A percentile compares a stretch with the other conserved stretches of the same genome.
Conservation (phyloP, 495 filamentous ascomycete species). For the Tricharina praecox region DNA sequence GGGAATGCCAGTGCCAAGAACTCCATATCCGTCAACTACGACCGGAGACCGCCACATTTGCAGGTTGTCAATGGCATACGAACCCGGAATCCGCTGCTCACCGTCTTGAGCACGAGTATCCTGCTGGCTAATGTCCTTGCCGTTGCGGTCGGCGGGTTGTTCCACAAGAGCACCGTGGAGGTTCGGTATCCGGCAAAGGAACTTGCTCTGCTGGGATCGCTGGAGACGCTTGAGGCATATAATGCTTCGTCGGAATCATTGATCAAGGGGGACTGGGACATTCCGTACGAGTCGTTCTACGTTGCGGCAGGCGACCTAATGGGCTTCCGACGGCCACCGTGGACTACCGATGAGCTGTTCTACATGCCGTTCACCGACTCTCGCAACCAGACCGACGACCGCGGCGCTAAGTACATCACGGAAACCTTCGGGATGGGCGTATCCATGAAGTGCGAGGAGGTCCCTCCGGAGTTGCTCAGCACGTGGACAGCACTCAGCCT, state of each 20-base stretch:
- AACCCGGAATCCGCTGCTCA: slow-evolving; percentile 26
- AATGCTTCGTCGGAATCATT: slow-evolving; percentile 1
- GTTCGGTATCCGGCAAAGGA: background rate
- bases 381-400: slow-evolving; percentile 1
- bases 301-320: background rate
- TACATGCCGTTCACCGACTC: background rate
- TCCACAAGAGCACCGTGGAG: slow-evolving; percentile 8
- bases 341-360: slow-evolving; percentile 1
- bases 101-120: background rate
- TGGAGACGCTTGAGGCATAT: background rate
- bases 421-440: background rate
- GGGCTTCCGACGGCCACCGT: background rate
- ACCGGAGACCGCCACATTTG: slow-evolving; percentile 33
- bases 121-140: slow-evolving; percentile 10
- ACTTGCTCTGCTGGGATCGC: background rate
- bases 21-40: slow-evolving; percentile 31
- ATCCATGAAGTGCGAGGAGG: background rate
- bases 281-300: background rate
- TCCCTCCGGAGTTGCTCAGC: background rate
- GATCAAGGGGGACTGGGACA: background rate
- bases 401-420: slow-evolving; percentile 2
- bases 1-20: slow-evolving; percentile 20
- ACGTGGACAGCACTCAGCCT: background rate
- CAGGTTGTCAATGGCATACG: slow-evolving; percentile 28
- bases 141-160: slow-evolving; percentile 18